These are phyloP conservation scores for Scedosporium aurantiacum DNA, from an alignment of 2,329 filamentous ascomycete genomes.

Conservation along the genomic window DNA sequence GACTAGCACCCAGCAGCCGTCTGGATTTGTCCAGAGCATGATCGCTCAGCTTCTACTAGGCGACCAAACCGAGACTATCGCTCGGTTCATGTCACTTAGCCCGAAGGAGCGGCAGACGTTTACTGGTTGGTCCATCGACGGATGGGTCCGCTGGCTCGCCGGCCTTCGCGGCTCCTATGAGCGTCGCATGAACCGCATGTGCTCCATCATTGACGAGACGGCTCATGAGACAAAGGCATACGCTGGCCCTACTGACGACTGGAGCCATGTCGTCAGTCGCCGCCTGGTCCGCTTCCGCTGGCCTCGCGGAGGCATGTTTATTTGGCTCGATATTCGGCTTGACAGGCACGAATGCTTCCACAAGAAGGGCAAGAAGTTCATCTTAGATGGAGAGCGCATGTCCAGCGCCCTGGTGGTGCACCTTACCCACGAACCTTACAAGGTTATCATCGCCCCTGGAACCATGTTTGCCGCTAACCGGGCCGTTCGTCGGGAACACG, in stretches of 20 bases:
- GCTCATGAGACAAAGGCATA: slow-evolving; percentile 43
- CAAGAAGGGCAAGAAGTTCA: slow-evolving; percentile 13
- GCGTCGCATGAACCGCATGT: slow-evolving; percentile 73
- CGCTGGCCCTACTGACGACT: slow-evolving; percentile 43
- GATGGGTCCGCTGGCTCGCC: slow-evolving; percentile 86
- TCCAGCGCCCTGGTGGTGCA: slow-evolving; percentile 59
- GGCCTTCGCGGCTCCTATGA: slow-evolving; percentile 78
- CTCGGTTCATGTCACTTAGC: slow-evolving; percentile 31
- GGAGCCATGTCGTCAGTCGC: slow-evolving; percentile 65
- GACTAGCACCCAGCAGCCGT: slow-evolving; percentile 69
- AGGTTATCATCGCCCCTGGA: slow-evolving; percentile 62
- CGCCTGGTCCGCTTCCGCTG: slow-evolving; percentile 65
- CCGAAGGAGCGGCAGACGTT: slow-evolving; percentile 36
- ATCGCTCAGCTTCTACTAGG: slow-evolving; percentile 69
- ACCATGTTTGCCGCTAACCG: slow-evolving; percentile 60
- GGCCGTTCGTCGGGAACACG: slow-evolving; percentile 43
- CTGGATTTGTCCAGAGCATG: slow-evolving; percentile 79
- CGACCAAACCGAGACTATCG: slow-evolving; percentile 35
- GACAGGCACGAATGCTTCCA: slow-evolving; percentile 59
- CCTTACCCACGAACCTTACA: slow-evolving; percentile 56
- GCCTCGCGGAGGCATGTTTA: slow-evolving; percentile 84
- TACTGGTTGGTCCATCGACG: slow-evolving; percentile 63
- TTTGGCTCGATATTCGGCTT: slow-evolving; percentile 69
- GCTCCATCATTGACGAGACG: slow-evolving; percentile 57
- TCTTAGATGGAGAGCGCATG: slow-evolving; percentile 44